A percentile compares a stretch with the other conserved stretches of the same genome.
These are phyloP conservation scores for Apiotrichum domesticum DNA, from an alignment of 1,284 basidiomycete genomes.

Conservation along the genomic window DNA sequence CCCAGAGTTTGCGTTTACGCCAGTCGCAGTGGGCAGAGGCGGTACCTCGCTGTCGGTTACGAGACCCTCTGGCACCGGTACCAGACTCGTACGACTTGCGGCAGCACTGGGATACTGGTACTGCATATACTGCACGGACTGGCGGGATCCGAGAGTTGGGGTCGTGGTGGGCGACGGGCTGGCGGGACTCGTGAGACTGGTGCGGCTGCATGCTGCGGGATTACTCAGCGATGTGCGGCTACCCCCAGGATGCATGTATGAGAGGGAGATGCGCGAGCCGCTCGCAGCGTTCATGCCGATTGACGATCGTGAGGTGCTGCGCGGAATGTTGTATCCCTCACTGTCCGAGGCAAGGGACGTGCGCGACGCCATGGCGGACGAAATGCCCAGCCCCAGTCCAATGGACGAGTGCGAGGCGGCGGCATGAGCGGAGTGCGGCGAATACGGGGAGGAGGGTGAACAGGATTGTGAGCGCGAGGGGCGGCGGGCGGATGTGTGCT, in stretches of 20 bases:
- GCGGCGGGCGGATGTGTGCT: background rate
- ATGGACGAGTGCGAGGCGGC: no score
- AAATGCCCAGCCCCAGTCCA: background rate
- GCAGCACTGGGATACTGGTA: background rate
- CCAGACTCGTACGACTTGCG: background rate
- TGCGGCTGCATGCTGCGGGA: background rate
- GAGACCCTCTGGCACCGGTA: background rate
- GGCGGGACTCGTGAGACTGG: background rate
- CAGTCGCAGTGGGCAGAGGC: background rate
- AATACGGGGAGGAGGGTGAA: no score
- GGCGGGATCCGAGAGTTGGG: background rate
- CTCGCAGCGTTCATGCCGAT: background rate
- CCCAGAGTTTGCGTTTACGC: no score
- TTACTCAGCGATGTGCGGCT: background rate
- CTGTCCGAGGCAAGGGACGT: background rate
- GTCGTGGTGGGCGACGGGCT: background rate
- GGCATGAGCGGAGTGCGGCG: no score
- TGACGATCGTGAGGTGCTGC: background rate
- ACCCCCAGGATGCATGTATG: background rate
- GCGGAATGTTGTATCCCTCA: background rate
- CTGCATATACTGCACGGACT: background rate
- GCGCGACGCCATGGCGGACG: background rate
- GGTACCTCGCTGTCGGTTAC: background rate
- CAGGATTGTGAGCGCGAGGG: background rate
- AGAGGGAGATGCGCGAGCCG: background rate